Percentiles rank a stretch among this genome's conserved stretches.
These are phyloP conservation scores for Candida tammaniensis DNA, from an alignment of 805 yeast species.

Conservation along the genomic window DNA sequence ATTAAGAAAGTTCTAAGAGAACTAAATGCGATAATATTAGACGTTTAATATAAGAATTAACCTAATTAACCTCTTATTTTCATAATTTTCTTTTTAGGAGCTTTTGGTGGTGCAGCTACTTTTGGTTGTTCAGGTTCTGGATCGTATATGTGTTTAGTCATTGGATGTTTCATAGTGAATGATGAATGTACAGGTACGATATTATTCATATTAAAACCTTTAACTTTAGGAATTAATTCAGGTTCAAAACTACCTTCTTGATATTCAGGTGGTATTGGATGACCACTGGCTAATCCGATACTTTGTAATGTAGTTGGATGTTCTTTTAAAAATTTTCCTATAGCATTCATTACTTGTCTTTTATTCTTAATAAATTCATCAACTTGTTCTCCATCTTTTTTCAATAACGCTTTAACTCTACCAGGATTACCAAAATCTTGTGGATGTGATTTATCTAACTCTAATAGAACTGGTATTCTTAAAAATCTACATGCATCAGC, in stretches of 20 bases:
- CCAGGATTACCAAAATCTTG: slow-evolving; percentile 98
- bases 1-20: neutral
- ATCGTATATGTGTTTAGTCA: slow-evolving; percentile 67
- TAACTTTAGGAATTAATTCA: slow-evolving; percentile 68
- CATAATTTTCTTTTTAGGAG: slow-evolving; percentile 57
- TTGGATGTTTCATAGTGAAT: slow-evolving; percentile 79
- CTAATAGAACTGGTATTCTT: slow-evolving; percentile 48
- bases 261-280: slow-evolving; percentile 66
- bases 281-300: slow-evolving; percentile 48
- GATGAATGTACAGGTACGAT: slow-evolving; percentile 87
- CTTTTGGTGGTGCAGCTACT: slow-evolving; percentile 37
- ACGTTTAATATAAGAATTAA: too few relatives aligned
- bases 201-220: slow-evolving; percentile 80
- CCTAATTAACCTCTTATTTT: slow-evolving; percentile 61
- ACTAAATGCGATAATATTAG: too few relatives aligned
- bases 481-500: slow-evolving; percentile 65
- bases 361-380: slow-evolving; percentile 43
- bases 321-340: slow-evolving; percentile 57
- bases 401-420: slow-evolving; percentile 76
- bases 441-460: slow-evolving; percentile 87
- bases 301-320: slow-evolving; percentile 69
- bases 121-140: slow-evolving; percentile 44
- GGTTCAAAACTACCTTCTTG: slow-evolving; percentile 48
- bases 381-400: slow-evolving; percentile 44
- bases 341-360: slow-evolving; percentile 58